Evolutionary conservation across 805 yeast genomes (phyloP), one percentile per base, ranked within the genome.

Genomic region (Starmerella riodocensis): DNA sequence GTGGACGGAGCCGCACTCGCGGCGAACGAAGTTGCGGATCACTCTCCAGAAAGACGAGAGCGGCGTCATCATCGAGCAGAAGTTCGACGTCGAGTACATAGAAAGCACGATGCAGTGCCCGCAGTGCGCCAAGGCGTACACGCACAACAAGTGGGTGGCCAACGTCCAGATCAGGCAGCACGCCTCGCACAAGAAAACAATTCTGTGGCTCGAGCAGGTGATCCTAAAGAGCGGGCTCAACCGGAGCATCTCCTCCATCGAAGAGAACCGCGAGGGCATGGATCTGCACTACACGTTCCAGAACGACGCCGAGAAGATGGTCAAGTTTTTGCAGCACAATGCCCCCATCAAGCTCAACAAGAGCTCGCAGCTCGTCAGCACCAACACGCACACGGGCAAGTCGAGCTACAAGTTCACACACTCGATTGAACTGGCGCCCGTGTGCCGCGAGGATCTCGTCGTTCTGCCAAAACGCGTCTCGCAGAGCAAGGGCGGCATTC

Each of bases 1-100:
- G 46, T 91, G 99, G 99, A 91, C 99, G 1, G 99, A 91, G 64
- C 98, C 99, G 3, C 99, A 91, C 61, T 85, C 96, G 21, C 73
- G 98, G 61, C 78, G 99, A 67, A 75, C 88, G 45, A 76, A 85
- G 60, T 74, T 93, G 47, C 85, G 86, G 55, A 63, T 91, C 39
- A 84, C 96, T 0, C 94, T 91, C 23, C 97, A 88, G 62, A 96
- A 96, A 50, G 98, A 91, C 60, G 96, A 95, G 19, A 69, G 78
- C 22, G 84, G 83, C 55, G 83, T 95, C 20, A 80, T 88, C 48
- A 75, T 91, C 25, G 96, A 93, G 58, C 98, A 91, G 63, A 73
- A 80, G 20, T 85, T 88, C 57, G 96, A 83, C 61, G 96, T 86
- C 12, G 97, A 88, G 56, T 91, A 79, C 57, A 74, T 82, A 14